A percentile compares a stretch with the other conserved stretches of the same genome.
phyloP scores from a whole-genome alignment of 2,329 filamentous ascomycete genomes.

The Fusarium torulosum region DNA sequence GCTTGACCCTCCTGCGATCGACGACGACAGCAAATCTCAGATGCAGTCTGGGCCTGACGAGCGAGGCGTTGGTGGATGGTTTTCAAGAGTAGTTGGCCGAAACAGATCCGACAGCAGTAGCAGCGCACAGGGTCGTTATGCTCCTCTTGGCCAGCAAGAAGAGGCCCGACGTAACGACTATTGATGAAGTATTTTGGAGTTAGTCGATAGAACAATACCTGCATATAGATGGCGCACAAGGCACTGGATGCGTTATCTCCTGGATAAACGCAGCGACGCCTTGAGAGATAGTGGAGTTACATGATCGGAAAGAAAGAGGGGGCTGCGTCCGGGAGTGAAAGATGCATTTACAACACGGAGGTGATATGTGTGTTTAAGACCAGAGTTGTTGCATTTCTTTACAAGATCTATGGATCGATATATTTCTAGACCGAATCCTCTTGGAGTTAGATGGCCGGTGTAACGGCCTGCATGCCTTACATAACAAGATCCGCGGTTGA shows the following conservation, averaged over 20 bases:
- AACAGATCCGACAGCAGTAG: constrained; percentile 55
- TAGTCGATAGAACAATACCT: constrained; percentile 49
- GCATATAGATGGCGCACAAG: constrained; percentile 56
- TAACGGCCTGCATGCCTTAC: constrained; percentile 31
- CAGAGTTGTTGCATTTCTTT: constrained; percentile 19
- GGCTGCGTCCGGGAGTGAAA: constrained; percentile 1
- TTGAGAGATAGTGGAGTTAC: constrained; percentile 27
- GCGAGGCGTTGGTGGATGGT: constrained; percentile 65
- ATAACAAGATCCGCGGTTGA: constrained; percentile 29
- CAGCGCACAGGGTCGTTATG: constrained; percentile 58
- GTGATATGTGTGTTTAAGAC: constrained; percentile 27
- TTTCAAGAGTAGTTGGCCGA: constrained; percentile 57
- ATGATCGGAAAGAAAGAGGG: constrained; percentile 19
- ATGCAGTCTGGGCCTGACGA: constrained; percentile 52
- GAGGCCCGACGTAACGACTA: constrained; percentile 50
- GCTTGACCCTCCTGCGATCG: constrained; percentile 80
- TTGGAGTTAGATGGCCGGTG: constrained; percentile 35
- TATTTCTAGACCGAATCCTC: constrained; percentile 40
- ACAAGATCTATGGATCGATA: constrained; percentile 27
- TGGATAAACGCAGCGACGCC: constrained; percentile 31
- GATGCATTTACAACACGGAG: constrained; percentile 29
- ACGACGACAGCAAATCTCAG: constrained; percentile 61
- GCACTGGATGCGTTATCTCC: constrained; percentile 31
- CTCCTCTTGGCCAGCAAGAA: constrained; percentile 58
- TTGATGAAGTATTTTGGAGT: constrained; percentile 42